A percentile compares a stretch with the other conserved stretches of the same genome.
Evolutionary conservation across 805 yeast species (phyloP).

Genomic region (Starmera pachycereana): DNA sequence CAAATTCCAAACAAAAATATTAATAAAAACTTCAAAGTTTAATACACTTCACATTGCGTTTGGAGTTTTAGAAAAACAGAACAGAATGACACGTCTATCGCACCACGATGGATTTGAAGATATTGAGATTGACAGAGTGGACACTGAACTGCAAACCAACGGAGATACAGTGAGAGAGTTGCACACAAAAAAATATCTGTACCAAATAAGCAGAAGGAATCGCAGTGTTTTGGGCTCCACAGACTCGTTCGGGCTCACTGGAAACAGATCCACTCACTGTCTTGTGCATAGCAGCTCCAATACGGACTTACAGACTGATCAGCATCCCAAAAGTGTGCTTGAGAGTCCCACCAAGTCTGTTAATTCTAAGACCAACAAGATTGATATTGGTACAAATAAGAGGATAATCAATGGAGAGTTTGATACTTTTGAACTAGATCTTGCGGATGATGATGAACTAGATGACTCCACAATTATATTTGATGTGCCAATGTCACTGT

Average conservation of each 20-base stretch:
- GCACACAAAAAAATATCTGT: constrained; percentile 2
- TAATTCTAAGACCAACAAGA: no score
- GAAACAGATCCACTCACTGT: constrained; percentile 9
- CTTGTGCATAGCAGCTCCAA: constrained; percentile 6
- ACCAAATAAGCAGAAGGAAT: constrained; percentile 2
- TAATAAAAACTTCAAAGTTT: no score
- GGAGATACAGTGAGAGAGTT: not conserved
- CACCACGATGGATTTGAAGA: constrained; percentile 10
- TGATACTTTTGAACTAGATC: no score
- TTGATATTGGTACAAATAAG: no score
- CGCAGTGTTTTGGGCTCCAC: not conserved
- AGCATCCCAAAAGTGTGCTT: not conserved
- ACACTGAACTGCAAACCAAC: no score
- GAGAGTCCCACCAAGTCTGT: no score
- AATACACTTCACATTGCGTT: no score
- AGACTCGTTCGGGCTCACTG: constrained; percentile 1
- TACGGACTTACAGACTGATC: not conserved
- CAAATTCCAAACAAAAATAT: no score
- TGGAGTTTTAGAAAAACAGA: no score
- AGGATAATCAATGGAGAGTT: no score
- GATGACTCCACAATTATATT: constrained; percentile 44
- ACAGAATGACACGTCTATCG: no score
- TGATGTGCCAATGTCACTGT: constrained; percentile 57
- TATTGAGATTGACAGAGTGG: constrained; percentile 10
- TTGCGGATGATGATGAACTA: constrained; percentile 33